These are phyloP conservation scores for Epicoccum nigrum DNA, from an alignment of 2,329 filamentous ascomycete genomes.

Conservation along the genomic window DNA sequence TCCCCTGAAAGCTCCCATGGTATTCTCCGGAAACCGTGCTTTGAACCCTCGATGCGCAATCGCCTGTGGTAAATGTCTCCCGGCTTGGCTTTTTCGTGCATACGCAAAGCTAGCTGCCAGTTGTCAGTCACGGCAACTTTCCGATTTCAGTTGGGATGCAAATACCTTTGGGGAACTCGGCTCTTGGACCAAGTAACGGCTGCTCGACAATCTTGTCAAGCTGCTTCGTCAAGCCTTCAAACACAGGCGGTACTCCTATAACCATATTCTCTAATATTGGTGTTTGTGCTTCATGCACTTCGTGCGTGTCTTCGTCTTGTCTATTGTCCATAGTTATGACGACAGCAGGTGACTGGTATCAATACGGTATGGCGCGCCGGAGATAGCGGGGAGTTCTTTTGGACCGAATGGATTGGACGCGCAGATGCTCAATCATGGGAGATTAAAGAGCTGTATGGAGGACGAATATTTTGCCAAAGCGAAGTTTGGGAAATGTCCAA, in stretches of 20 bases:
- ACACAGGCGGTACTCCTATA: conserved; percentile 45
- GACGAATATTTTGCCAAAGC: background rate
- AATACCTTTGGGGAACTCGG: conserved; percentile 39
- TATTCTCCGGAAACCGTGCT: conserved; percentile 81
- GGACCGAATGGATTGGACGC: conserved; percentile 13
- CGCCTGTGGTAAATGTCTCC: conserved; percentile 64
- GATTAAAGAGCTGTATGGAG: background rate
- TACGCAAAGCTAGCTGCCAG: conserved; percentile 43
- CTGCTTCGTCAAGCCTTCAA: conserved; percentile 43
- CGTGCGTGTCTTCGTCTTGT: conserved; percentile 26
- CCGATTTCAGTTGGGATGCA: background rate
- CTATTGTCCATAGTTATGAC: conserved; percentile 28
- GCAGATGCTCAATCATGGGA: background rate
- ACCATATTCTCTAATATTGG: conserved; percentile 47
- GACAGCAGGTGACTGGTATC: conserved; percentile 14
- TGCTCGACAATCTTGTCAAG: conserved; percentile 44
- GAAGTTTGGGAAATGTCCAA: conserved; percentile 5
- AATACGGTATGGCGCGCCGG: conserved; percentile 16
- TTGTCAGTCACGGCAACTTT: conserved; percentile 19
- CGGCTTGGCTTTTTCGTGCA: conserved; percentile 43
- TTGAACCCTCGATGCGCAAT: conserved; percentile 84
- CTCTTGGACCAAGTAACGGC: conserved; percentile 39
- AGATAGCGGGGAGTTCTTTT: conserved; percentile 10
- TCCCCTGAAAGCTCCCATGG: conserved; percentile 75
- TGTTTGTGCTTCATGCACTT: conserved; percentile 36